Percentiles rank a stretch among this genome's conserved stretches.
Evolutionary conservation across 768 basidiomycete genomes (phyloP).

Genomic region (Tricholoma matsutake): DNA sequence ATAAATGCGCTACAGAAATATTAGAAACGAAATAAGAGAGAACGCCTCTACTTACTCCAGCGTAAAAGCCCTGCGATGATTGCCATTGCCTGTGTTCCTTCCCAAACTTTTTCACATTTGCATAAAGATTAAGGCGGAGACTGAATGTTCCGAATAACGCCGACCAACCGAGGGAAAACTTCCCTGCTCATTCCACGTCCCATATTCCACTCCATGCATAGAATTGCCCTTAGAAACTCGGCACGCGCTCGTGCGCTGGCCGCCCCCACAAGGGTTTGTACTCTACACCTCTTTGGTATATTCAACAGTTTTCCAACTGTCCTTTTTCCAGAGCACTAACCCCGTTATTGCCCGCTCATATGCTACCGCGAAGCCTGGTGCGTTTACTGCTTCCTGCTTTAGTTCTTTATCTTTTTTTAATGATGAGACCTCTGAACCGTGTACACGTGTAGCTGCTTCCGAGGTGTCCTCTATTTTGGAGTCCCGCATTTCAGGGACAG

Average conservation of each 20-base stretch:
- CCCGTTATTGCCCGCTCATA: slow-evolving; percentile 74
- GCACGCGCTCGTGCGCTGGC: slow-evolving; percentile 74
- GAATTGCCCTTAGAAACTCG: slow-evolving; percentile 83
- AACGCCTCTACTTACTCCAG: slow-evolving; percentile 24
- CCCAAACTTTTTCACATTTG: too few species aligned
- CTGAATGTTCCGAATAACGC: slow-evolving; percentile 49
- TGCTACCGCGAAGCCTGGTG: slow-evolving; percentile 98
- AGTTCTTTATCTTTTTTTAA: slow-evolving; percentile 6
- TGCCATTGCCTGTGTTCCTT: too few species aligned
- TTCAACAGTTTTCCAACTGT: slow-evolving; percentile 20
- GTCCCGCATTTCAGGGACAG: slow-evolving; percentile 92
- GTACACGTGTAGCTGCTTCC: slow-evolving; percentile 77
- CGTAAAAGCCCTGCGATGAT: slow-evolving; percentile 27
- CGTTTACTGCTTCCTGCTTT: slow-evolving; percentile 24
- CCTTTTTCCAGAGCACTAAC: slow-evolving; percentile 39
- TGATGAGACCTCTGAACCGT: slow-evolving; percentile 10
- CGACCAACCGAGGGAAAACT: slow-evolving; percentile 45
- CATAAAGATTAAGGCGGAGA: slow-evolving; percentile 33
- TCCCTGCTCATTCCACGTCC: slow-evolving; percentile 41
- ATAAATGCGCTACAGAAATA: slow-evolving; percentile 9
- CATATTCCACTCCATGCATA: slow-evolving; percentile 65
- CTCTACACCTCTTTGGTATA: slow-evolving; percentile 20
- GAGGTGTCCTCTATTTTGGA: slow-evolving; percentile 99
- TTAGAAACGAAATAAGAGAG: background rate
- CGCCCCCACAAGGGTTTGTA: slow-evolving; percentile 58